A percentile compares a stretch with the other conserved stretches of the same genome.
Evolutionary conservation across 148 eudicot genomes (phyloP).

Genomic region (Chenopodium suecicum): DNA sequence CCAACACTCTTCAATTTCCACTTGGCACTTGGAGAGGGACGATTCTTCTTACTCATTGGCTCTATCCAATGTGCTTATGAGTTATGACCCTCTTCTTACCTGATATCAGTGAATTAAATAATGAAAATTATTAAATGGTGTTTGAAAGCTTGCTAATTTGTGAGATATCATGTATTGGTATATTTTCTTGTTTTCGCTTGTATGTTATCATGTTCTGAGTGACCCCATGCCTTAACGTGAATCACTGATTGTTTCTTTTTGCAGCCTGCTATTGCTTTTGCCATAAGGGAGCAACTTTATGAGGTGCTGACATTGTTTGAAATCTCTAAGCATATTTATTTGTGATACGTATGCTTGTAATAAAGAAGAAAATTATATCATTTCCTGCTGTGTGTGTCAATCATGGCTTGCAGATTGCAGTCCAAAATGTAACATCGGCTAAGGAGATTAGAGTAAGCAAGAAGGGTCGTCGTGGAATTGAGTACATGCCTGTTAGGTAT

Average conservation of each 20-base stretch:
- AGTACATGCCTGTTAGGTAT: constrained; percentile 65
- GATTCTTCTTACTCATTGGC: not conserved
- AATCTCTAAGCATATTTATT: not conserved
- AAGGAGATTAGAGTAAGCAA: constrained; percentile 73
- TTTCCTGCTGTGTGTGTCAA: not conserved
- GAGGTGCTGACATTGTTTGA: constrained; percentile 49
- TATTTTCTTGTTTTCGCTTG: too few relatives aligned
- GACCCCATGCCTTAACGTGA: not conserved
- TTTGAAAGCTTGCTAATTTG: not conserved
- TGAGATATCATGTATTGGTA: too few relatives aligned
- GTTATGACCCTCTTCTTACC: too few relatives aligned
- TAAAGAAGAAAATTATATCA: not conserved
- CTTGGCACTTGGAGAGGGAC: not conserved
- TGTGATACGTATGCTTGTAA: not conserved
- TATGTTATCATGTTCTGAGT: not conserved
- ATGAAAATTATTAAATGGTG: not conserved
- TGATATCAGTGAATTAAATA: too few relatives aligned
- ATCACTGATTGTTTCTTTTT: constrained; percentile 3
- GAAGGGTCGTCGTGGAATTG: constrained; percentile 77
- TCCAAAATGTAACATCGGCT: constrained; percentile 78
- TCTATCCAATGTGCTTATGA: too few relatives aligned
- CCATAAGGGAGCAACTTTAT: constrained; percentile 93
- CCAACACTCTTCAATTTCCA: not conserved
- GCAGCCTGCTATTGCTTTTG: constrained; percentile 97
- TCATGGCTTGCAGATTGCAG: constrained; percentile 60